A percentile compares a stretch with the other conserved stretches of the same genome.
These are phyloP conservation scores for Potentilla sterilis DNA, from an alignment of 306 rosid genomes.

Conservation along the genomic window DNA sequence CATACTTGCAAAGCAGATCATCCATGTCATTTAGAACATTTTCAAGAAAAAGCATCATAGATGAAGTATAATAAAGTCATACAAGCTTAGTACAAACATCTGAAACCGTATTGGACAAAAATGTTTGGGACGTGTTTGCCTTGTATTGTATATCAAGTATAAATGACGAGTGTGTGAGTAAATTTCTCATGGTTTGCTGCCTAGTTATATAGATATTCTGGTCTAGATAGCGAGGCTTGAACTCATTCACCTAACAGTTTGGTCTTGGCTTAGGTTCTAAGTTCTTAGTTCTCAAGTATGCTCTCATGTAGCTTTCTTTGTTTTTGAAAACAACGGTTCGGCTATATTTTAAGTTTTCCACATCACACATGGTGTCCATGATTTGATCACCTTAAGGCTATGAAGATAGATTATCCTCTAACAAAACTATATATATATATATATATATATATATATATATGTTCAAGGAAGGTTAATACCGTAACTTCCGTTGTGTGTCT, in stretches of 20 bases:
- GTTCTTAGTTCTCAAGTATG: constrained; percentile 54
- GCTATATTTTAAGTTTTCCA: constrained; percentile 2
- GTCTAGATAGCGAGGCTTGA: constrained; percentile 50
- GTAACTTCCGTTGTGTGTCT: too few relatives aligned
- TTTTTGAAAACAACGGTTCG: constrained; percentile 32
- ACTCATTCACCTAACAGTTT: constrained; percentile 59
- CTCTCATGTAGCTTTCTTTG: constrained; percentile 18
- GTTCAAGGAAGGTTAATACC: too few relatives aligned
- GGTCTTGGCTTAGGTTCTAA: constrained; percentile 55
- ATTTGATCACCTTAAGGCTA: background rate
- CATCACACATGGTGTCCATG: background rate
- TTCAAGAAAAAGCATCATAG: too few relatives aligned
- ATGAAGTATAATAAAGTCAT: too few relatives aligned
- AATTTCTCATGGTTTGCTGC: background rate
- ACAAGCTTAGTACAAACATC: too few relatives aligned
- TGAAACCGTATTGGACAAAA: too few relatives aligned
- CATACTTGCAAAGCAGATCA: too few relatives aligned
- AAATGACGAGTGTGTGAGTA: background rate
- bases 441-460: too few relatives aligned
- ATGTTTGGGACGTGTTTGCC: too few relatives aligned
- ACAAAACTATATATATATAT: too few relatives aligned
- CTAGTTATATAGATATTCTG: background rate
- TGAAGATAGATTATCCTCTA: background rate
- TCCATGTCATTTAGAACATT: too few relatives aligned
- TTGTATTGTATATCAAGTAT: too few relatives aligned